Evolutionary conservation across 345 rosid genomes (phyloP).

Genomic region (Eucalyptus camaldulensis): DNA sequence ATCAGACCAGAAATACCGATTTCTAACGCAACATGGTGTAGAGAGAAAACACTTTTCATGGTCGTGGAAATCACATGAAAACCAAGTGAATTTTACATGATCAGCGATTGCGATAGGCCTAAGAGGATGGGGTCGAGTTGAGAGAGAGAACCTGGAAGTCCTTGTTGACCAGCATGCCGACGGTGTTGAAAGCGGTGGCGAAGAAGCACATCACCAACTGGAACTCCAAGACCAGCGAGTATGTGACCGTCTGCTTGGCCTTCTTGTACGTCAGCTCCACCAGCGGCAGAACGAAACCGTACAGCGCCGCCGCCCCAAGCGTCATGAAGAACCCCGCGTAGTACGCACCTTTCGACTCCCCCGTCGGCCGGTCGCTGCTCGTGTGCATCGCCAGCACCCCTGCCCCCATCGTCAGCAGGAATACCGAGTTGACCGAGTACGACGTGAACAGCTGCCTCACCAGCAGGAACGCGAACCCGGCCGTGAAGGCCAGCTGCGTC

Average conservation of each 20-base stretch:
- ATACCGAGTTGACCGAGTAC: constrained; percentile 48
- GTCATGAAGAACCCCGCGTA: constrained; percentile 52
- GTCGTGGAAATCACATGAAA: background rate
- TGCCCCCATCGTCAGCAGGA: constrained; percentile 55
- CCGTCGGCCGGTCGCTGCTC: constrained; percentile 29
- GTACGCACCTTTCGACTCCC: constrained; percentile 30
- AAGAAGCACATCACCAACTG: constrained; percentile 46
- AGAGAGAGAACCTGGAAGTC: constrained; percentile 46
- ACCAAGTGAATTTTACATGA: background rate
- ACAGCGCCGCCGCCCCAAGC: constrained; percentile 42
- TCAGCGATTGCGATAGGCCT: background rate
- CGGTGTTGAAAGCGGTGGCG: constrained; percentile 45
- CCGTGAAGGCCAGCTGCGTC: constrained; percentile 61
- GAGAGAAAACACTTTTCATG: background rate
- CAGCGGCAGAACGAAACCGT: constrained; percentile 56
- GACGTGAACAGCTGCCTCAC: constrained; percentile 62
- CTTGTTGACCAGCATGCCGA: constrained; percentile 57
- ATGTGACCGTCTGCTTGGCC: constrained; percentile 42
- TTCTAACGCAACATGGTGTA: background rate
- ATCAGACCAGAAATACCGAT: background rate
- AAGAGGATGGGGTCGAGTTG: background rate
- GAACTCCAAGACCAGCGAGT: constrained; percentile 59
- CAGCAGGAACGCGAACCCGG: constrained; percentile 51
- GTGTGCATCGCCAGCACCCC: constrained; percentile 55
- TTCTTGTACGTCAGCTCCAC: constrained; percentile 63